Evolutionary conservation across 2,329 filamentous ascomycete genomes (phyloP).

Genomic region (Neonectria punicea): DNA sequence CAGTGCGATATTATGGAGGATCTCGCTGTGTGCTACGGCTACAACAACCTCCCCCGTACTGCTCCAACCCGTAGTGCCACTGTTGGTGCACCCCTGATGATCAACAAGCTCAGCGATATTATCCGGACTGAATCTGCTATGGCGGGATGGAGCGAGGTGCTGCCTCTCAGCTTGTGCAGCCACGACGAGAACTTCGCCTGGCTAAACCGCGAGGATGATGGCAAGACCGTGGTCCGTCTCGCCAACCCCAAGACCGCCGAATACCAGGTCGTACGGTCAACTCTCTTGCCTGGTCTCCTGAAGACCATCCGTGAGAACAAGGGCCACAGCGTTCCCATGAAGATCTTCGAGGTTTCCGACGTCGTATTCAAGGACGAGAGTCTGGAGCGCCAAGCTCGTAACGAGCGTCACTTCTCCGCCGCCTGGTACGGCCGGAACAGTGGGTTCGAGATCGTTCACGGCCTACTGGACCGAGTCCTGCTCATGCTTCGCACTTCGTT

Average conservation of each 20-base stretch:
- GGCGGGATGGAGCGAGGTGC: conserved; percentile 95
- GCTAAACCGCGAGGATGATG: conserved; percentile 91
- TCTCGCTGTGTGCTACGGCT: conserved; percentile 94
- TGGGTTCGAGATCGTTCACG: conserved; percentile 96
- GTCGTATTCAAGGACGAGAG: conserved; percentile 89
- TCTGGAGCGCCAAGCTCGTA: conserved; percentile 86
- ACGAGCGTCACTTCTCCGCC: conserved; percentile 95
- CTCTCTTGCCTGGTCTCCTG: conserved; percentile 84
- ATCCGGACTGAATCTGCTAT: conserved; percentile 89
- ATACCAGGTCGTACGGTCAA: conserved; percentile 93
- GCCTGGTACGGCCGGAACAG: conserved; percentile 94
- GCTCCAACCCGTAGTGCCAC: conserved; percentile 89
- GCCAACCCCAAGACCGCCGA: conserved; percentile 94
- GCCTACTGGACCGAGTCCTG: conserved; percentile 90
- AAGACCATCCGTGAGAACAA: conserved; percentile 97
- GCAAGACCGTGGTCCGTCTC: conserved; percentile 82
- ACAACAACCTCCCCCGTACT: conserved; percentile 91
- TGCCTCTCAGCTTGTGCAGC: conserved; percentile 95
- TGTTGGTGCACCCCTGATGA: conserved; percentile 83
- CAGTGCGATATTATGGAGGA: conserved; percentile 99
- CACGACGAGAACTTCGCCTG: conserved; percentile 98
- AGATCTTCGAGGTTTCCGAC: conserved; percentile 91
- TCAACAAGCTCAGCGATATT: conserved; percentile 97
- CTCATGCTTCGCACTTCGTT: conserved; percentile 90
- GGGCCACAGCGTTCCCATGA: conserved; percentile 86